Percentiles rank a stretch among this genome's conserved stretches.
Conservation (phyloP, 2,329 filamentous ascomycete genomes). For the Aureobasidium sp. region DNA sequence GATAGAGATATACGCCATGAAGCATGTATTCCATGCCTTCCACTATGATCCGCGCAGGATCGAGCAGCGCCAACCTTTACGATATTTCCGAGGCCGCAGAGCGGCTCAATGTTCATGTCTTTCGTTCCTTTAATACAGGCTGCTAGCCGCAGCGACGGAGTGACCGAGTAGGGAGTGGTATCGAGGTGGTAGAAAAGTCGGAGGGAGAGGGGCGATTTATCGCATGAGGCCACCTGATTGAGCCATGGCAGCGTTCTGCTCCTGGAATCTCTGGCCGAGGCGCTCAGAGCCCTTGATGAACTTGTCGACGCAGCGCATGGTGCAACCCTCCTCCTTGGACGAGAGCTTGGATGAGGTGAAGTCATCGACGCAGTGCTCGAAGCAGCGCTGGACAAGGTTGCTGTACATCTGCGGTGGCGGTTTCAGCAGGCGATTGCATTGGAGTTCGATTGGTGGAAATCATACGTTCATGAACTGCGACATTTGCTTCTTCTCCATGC, state of each 20-base stretch:
- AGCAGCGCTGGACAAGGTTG: constrained; percentile 78
- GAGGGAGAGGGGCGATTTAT: background rate
- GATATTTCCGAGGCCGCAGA: background rate
- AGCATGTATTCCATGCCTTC: background rate
- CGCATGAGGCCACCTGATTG: constrained; percentile 43
- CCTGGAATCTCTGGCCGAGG: constrained; percentile 82
- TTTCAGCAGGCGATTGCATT: background rate
- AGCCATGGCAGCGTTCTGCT: constrained; percentile 61
- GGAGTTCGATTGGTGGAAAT: constrained; percentile 19
- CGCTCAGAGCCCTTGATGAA: constrained; percentile 87
- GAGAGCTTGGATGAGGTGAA: constrained; percentile 96
- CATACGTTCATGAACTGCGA: constrained; percentile 97
- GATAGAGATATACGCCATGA: background rate
- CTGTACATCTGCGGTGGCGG: constrained; percentile 52
- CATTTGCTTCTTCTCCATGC: constrained; percentile 97
- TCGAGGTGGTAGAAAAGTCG: background rate
- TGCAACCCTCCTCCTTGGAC: constrained; percentile 80
- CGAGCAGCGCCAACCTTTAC: background rate
- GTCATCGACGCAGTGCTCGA: constrained; percentile 94
- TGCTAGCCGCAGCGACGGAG: background rate
- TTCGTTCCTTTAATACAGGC: constrained; percentile 6
- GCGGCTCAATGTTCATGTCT: background rate
- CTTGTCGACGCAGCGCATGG: constrained; percentile 93
- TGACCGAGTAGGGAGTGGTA: background rate
- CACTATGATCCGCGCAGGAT: background rate